These are phyloP conservation scores for Avena insularis DNA, from an alignment of 176 grass and related monocot genomes.

Conservation along the genomic window DNA sequence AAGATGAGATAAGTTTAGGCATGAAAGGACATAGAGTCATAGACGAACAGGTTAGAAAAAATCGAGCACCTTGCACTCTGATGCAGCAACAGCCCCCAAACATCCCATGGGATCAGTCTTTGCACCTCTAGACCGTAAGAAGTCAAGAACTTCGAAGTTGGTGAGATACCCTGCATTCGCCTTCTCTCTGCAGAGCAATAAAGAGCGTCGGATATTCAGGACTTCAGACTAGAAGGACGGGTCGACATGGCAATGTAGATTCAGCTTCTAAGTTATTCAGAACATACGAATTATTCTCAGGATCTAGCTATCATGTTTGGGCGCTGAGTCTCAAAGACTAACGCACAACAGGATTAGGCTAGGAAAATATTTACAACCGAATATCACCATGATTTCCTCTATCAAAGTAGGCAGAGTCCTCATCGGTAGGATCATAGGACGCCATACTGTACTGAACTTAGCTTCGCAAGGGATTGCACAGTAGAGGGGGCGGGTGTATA, in stretches of 20 bases:
- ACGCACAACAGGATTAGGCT: background rate
- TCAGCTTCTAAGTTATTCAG: background rate
- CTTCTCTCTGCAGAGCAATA: slow-evolving; percentile 54
- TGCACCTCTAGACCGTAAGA: slow-evolving; percentile 73
- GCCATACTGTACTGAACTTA: background rate
- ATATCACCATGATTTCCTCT: background rate
- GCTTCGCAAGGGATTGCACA: background rate
- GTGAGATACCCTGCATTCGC: slow-evolving; percentile 68
- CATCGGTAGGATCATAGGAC: background rate
- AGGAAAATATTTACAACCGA: background rate
- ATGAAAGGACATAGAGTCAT: background rate
- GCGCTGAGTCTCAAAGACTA: background rate
- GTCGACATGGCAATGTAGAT: background rate
- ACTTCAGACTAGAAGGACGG: background rate
- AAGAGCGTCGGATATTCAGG: background rate
- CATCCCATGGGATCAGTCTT: slow-evolving; percentile 85
- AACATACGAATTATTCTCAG: background rate
- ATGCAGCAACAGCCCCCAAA: slow-evolving; percentile 72
- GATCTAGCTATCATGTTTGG: background rate
- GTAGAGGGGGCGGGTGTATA: background rate
- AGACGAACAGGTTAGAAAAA: background rate
- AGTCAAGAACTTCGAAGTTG: slow-evolving; percentile 90
- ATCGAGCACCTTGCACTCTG: slow-evolving; percentile 75
- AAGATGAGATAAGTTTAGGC: background rate
- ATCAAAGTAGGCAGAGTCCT: background rate